Evolutionary conservation across 2,329 filamentous ascomycete genomes (phyloP).

Genomic region (Apiospora malaysiana): DNA sequence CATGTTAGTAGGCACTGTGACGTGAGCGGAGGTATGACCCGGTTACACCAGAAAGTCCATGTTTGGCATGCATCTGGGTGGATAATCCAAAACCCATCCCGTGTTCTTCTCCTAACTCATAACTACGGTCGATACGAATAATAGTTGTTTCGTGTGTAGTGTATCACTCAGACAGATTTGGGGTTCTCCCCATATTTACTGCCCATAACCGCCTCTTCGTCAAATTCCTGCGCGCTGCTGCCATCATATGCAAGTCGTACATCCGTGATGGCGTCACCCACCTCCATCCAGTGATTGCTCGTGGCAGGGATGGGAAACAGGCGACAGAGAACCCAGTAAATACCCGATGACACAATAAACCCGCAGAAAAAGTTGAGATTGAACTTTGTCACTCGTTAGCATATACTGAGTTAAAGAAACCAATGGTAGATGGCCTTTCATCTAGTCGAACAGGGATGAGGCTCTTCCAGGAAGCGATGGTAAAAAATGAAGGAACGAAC

Average conservation of each 20-base stretch:
- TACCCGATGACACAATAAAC: conserved; percentile 69
- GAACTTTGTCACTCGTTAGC: conserved; percentile 52
- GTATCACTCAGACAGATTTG: neutral
- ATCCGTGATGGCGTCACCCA: conserved; percentile 56
- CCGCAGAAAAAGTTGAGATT: conserved; percentile 90
- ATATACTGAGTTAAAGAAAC: neutral
- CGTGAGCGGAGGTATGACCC: neutral
- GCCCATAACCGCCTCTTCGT: conserved; percentile 43
- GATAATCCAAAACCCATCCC: neutral
- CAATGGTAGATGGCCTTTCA: neutral
- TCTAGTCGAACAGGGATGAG: neutral
- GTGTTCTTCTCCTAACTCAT: neutral
- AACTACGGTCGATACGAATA: neutral
- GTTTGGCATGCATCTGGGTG: neutral
- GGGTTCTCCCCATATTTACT: conserved; percentile 29
- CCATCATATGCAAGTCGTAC: conserved; percentile 53
- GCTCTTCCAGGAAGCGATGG: neutral
- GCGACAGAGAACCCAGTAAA: conserved; percentile 75
- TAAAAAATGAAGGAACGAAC: neutral
- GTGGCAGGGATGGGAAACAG: conserved; percentile 76
- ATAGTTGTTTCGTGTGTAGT: neutral
- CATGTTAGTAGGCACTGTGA: neutral
- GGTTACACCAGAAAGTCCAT: neutral
- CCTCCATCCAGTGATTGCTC: conserved; percentile 68
- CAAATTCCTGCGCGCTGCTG: conserved; percentile 43